Conservation (phyloP, 805 yeast genomes). For the Metschnikowia cerradonensis region DNA sequence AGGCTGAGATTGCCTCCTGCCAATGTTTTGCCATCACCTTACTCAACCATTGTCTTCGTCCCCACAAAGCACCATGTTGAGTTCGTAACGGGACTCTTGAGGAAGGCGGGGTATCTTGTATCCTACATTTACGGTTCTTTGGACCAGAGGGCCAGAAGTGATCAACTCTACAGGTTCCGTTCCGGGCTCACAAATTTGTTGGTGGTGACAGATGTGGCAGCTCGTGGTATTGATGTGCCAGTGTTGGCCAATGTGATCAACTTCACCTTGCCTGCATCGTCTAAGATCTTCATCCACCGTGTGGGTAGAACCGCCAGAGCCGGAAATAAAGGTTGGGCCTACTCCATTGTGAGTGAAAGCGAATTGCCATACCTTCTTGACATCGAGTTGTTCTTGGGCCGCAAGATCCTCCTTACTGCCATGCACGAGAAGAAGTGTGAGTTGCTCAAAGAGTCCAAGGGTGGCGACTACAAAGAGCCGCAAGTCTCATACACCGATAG, state of each 20-base stretch:
- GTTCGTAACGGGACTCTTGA: slow-evolving; percentile 67
- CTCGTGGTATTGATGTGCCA: slow-evolving; percentile 98
- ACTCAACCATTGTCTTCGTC: slow-evolving; percentile 88
- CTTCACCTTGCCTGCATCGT: slow-evolving; percentile 83
- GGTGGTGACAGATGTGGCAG: slow-evolving; percentile 97
- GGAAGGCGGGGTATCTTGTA: slow-evolving; percentile 76
- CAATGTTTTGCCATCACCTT: slow-evolving; percentile 75
- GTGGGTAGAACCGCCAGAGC: slow-evolving; percentile 99
- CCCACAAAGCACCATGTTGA: slow-evolving; percentile 99
- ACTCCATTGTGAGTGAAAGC: slow-evolving; percentile 75
- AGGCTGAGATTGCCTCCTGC: slow-evolving; percentile 70
- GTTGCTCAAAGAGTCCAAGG: slow-evolving; percentile 44
- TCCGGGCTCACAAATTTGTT: slow-evolving; percentile 78
- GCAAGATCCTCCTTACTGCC: slow-evolving; percentile 66
- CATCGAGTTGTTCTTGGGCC: slow-evolving; percentile 83
- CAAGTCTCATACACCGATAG: slow-evolving; percentile 66
- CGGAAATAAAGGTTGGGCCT: slow-evolving; percentile 97
- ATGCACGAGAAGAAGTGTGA: slow-evolving; percentile 64
- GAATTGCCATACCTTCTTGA: slow-evolving; percentile 91
- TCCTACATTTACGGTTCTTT: slow-evolving; percentile 91
- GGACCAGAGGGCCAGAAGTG: slow-evolving; percentile 91
- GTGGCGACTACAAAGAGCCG: slow-evolving; percentile 47
- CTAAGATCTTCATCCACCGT: slow-evolving; percentile 92
- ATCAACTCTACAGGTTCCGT: slow-evolving; percentile 81
- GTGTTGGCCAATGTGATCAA: slow-evolving; percentile 92